A percentile compares a stretch with the other conserved stretches of the same genome.
phyloP scores from a whole-genome alignment of 169 alveolate genomes.

The Cryptosporidium ryanae region DNA sequence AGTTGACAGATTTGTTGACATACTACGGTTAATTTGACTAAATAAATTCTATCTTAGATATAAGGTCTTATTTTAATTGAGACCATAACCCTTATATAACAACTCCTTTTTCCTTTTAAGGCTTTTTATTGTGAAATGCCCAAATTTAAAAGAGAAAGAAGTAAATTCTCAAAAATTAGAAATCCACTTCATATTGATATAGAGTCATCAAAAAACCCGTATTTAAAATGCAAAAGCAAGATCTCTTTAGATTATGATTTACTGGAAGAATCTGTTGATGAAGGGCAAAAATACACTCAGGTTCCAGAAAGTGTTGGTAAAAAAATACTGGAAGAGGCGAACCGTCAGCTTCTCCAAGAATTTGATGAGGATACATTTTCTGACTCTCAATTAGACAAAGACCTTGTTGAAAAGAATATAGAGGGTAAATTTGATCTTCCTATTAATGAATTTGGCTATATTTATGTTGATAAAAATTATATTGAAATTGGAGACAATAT shows the following conservation, averaged over 20 bases:
- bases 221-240: neutral
- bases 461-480: conserved; percentile 22
- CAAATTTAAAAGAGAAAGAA: conserved; percentile 11
- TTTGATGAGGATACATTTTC: neutral
- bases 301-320: conserved; percentile 36
- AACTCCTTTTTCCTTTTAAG: neutral
- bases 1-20: neutral
- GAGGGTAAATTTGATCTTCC: conserved; percentile 64
- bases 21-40: too few species aligned
- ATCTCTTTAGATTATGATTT: conserved; percentile 21
- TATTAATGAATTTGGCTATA: conserved; percentile 60
- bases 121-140: conserved; percentile 9
- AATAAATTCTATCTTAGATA: too few species aligned
- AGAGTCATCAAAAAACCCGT: conserved; percentile 46
- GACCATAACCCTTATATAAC: neutral
- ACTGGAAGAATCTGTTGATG: conserved; percentile 62
- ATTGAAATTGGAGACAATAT: neutral
- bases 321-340: conserved; percentile 44
- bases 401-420: neutral
- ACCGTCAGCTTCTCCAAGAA: conserved; percentile 23
- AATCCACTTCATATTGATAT: conserved; percentile 70
- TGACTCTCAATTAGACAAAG: neutral
- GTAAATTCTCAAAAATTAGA: conserved; percentile 17
- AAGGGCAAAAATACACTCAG: conserved; percentile 16
- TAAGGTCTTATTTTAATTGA: neutral